Evolutionary conservation across 2,329 filamentous ascomycete genomes (phyloP), one percentile per base, ranked within the genome.

Genomic region (Trichoderma semiorbis): DNA sequence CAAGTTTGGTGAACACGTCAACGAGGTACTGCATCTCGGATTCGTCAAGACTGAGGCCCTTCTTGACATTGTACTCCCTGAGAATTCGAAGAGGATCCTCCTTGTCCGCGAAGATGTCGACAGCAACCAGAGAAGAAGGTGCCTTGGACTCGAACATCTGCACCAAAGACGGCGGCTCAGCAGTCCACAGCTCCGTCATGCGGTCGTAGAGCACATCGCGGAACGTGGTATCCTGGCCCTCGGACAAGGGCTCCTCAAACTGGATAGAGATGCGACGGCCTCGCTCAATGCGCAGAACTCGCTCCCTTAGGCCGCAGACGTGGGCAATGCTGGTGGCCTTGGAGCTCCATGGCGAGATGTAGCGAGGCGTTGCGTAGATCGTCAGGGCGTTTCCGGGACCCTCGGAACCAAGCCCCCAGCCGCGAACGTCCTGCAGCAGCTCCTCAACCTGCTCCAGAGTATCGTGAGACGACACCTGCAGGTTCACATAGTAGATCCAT

Each of bases 261-360:
- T 84, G 86, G 77, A 92, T 86, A 76, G 90, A 91, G 73, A 98
- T 87, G 76, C 92, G 88, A 77, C 96, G 89, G 67, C 95, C 96
- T 76, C 94, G 90, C 84, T 99, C 96, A 75, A 98, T 93, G 72
- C 95, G 91, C 79, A 91, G 88, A 34, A 92, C 87, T 68, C 89
- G 82, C 55, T 87, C 84, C 76, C 90, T 89, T 72, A 98, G 85
- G 30, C 93, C 95, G 80, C 95, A 98, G 36, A 98, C 95, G 75
- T 96, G 91, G 69, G 95, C 92, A 80, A 98, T 98, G 80, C 91
- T 95, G 61, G 95, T 97, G 32, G 95, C 95, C 82, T 98, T 95
- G 71, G 95, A 97, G 83, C 94, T 98, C 96, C 96, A 99, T 79
- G 96, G 96, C 53, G 95, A 98, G 76, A 97, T 95, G 77, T 93